Percentiles rank a stretch among this genome's conserved stretches.
Conservation (phyloP, 2,329 filamentous ascomycete species). For the Scedosporium apiospermum region DNA sequence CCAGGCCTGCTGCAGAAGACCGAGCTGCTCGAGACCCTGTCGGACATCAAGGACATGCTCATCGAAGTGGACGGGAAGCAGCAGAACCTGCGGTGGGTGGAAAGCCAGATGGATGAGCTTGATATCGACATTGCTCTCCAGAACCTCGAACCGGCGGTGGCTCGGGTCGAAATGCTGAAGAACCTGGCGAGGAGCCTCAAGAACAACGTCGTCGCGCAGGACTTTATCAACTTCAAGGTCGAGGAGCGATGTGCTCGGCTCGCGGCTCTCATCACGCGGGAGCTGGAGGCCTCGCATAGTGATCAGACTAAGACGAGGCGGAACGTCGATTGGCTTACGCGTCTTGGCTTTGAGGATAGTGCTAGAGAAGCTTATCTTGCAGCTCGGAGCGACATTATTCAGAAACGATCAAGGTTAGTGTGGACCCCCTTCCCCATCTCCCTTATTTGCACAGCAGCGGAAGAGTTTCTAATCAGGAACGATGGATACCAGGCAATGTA, state of each 20-base stretch:
- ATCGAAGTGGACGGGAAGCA: constrained; percentile 96
- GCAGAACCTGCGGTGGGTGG: constrained; percentile 91
- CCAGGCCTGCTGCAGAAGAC: constrained; percentile 69
- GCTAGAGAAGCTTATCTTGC: constrained; percentile 81
- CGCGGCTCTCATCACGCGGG: constrained; percentile 65
- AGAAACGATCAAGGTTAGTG: constrained; percentile 68
- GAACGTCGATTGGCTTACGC: constrained; percentile 74
- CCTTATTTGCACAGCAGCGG: too few relatives aligned
- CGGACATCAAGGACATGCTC: constrained; percentile 74
- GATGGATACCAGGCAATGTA: constrained; percentile 65
- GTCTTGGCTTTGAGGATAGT: constrained; percentile 82
- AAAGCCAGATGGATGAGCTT: constrained; percentile 87
- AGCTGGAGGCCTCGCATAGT: constrained; percentile 68
- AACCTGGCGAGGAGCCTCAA: constrained; percentile 70
- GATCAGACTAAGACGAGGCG: constrained; percentile 69
- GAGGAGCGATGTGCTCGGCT: constrained; percentile 75
- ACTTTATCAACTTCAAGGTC: constrained; percentile 85
- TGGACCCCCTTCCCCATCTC: too few relatives aligned
- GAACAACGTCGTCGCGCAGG: constrained; percentile 78
- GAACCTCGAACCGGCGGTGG: constrained; percentile 75
- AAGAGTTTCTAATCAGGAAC: background rate
- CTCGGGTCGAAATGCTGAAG: constrained; percentile 75
- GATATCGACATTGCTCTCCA: constrained; percentile 94
- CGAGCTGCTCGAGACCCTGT: constrained; percentile 68
- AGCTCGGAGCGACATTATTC: constrained; percentile 68